Base-by-base conservation (phyloP, 2,329 filamentous ascomycete genomes). In the Paraphoma sp. region DNA sequence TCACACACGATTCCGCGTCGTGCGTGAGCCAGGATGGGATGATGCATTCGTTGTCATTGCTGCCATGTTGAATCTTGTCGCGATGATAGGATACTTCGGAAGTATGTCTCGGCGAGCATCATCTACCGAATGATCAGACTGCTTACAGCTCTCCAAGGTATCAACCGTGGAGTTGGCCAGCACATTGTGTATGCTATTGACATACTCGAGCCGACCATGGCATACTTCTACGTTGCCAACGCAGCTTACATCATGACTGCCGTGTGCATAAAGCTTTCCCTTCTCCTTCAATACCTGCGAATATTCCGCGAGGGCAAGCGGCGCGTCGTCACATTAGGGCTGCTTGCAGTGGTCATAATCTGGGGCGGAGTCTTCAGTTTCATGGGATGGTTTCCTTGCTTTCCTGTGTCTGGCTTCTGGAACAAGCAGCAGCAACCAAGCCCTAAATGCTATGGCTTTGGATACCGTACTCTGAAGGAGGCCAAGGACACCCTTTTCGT, bases 231-330 rank as follows among this genome's bases (percentile, higher is more conserved):
- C 40, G 43, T 72, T 6, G 60, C 65, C 16, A 70, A 66, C 23
- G 67, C 64, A 9, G 54, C 65, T 0, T 76, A 75, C 53, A 56
- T 67, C 31, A 68, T 63, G 7, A 71, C 69, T 1, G 68, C 73
- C 2, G 63, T 61, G 8, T 51, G 71, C 29, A 70, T 76, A 54
- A 77, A 77, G 48, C 36, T 76, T 17, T 74, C 74, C 2, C 58
- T 77, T 10, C 65, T 77, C 2, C 57, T 69, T 29, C 74, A 76
- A 46, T 77, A 76, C 47, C 59, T 75, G 9, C 62, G 73, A 23
- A 43, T 76, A 1, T 76, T 75, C 53, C 61, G 51, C 4, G 48
- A 62, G n/a, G 67, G 66, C 2, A 38, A 31, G 2, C 58, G 63
- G 14, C 69, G 67, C 28, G 61, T 31, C 8, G 36, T 65, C 14